Percentiles rank a stretch among this genome's conserved stretches.
Evolutionary conservation across 2,329 filamentous ascomycete genomes (phyloP).

Genomic region (Venturia aucupariae): DNA sequence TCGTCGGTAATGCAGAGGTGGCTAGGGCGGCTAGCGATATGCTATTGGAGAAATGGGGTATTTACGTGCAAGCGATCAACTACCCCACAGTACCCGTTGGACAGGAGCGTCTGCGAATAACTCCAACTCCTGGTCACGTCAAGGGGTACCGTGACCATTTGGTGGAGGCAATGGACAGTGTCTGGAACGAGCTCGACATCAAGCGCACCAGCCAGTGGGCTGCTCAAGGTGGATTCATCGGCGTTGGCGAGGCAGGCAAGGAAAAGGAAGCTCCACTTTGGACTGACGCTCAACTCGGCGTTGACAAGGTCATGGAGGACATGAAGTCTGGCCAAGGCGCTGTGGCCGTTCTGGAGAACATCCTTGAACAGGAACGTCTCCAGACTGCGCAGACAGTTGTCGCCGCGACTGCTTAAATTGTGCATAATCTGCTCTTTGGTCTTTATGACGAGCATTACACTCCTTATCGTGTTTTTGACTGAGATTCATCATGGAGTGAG

Average conservation of each 20-base stretch:
- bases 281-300: constrained; percentile 71
- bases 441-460: not conserved
- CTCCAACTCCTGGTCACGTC: constrained; percentile 85
- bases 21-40: constrained; percentile 89
- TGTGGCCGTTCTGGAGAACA: constrained; percentile 37
- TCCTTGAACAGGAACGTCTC: constrained; percentile 38
- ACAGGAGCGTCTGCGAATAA: constrained; percentile 94
- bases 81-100: constrained; percentile 96
- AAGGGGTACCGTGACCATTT: constrained; percentile 80
- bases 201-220: constrained; percentile 93
- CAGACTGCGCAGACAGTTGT: constrained; percentile 35
- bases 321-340: constrained; percentile 41
- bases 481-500: not conserved
- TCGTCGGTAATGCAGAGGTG: constrained; percentile 88
- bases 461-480: not conserved
- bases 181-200: constrained; percentile 82
- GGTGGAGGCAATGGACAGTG: constrained; percentile 70
- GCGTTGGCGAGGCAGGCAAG: constrained; percentile 67
- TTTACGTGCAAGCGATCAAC: constrained; percentile 98
- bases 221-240: constrained; percentile 83
- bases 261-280: constrained; percentile 64
- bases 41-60: constrained; percentile 78
- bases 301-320: constrained; percentile 32
- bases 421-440: not conserved
- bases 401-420: constrained; percentile 24